These are phyloP conservation scores for Oehlia diaphana DNA, from an alignment of 192 early-diverging fungal species.

Conservation along the genomic window DNA sequence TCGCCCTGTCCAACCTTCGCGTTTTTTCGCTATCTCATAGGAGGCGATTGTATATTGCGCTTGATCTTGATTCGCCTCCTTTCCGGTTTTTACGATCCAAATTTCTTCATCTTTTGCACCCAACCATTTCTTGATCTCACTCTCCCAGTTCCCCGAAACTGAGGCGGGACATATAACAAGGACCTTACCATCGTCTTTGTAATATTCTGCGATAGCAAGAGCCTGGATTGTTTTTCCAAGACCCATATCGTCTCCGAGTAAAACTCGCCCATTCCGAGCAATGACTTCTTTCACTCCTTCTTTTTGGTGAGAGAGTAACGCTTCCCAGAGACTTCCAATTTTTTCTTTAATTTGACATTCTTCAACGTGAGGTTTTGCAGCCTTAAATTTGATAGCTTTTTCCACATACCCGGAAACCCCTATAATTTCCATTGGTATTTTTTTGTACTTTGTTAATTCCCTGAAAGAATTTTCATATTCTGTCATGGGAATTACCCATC, in stretches of 20 bases:
- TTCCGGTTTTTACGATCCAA: not conserved
- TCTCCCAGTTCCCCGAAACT: slow-evolving; percentile 40
- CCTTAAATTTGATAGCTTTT: not conserved
- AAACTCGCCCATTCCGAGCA: slow-evolving; percentile 34
- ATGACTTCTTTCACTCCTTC: slow-evolving; percentile 39
- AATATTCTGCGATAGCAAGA: slow-evolving; percentile 37
- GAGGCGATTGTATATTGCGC: not conserved
- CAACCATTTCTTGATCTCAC: slow-evolving; percentile 51
- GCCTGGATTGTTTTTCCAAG: slow-evolving; percentile 52
- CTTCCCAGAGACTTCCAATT: slow-evolving; percentile 24
- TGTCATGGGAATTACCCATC: not conserved
- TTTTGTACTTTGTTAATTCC: not conserved
- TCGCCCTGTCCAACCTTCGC: not conserved
- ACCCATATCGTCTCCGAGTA: slow-evolving; percentile 48
- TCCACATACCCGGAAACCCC: not conserved
- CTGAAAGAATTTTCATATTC: not conserved
- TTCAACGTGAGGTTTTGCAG: not conserved
- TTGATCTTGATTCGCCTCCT: slow-evolving; percentile 3
- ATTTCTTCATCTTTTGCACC: slow-evolving; percentile 35
- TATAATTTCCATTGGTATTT: not conserved
- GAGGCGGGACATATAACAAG: slow-evolving; percentile 50
- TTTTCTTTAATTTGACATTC: slow-evolving; percentile 1
- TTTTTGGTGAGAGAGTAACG: slow-evolving; percentile 38
- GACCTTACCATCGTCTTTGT: slow-evolving; percentile 44
- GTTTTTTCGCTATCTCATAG: not conserved